These are phyloP conservation scores for Nothophytophthora sp. DNA, from an alignment of 352 stramenopile species.

Conservation along the genomic window DNA sequence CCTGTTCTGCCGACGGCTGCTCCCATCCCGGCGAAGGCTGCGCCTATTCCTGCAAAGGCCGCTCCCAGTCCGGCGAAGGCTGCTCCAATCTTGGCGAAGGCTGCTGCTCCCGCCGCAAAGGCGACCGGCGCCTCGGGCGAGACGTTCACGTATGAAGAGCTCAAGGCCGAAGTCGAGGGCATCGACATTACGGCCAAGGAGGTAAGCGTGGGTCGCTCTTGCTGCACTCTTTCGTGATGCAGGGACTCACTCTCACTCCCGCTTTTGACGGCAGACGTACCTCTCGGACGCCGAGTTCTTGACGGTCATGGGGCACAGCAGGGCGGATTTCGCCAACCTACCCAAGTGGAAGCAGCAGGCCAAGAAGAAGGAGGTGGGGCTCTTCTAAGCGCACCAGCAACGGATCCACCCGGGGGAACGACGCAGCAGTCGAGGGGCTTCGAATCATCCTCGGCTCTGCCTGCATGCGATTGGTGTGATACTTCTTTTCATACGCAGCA, in stretches of 20 bases:
- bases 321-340: conserved; percentile 58
- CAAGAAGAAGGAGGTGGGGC: conserved; percentile 86
- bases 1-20: conserved; percentile 27
- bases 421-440: not conserved
- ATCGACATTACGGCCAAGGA: conserved; percentile 80
- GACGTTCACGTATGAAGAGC: conserved; percentile 65
- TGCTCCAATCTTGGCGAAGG: conserved; percentile 10
- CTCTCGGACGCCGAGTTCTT: conserved; percentile 81
- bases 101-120: conserved; percentile 14
- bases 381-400: conserved; percentile 64
- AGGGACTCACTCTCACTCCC: not conserved
- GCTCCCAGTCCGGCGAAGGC: conserved; percentile 6
- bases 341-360: conserved; percentile 88
- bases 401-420: not conserved
- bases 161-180: conserved; percentile 71
- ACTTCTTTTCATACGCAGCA: too few species aligned
- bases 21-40: conserved; percentile 7
- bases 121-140: conserved; percentile 31
- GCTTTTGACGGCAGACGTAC: conserved; percentile 47
- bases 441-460: not conserved
- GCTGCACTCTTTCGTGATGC: conserved; percentile 13
- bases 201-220: conserved; percentile 28
- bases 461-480: too few species aligned
- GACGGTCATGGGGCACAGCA: conserved; percentile 63
- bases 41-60: conserved; percentile 5